Conservation (phyloP, 345 rosid genomes). For the Populus tremula region DNA sequence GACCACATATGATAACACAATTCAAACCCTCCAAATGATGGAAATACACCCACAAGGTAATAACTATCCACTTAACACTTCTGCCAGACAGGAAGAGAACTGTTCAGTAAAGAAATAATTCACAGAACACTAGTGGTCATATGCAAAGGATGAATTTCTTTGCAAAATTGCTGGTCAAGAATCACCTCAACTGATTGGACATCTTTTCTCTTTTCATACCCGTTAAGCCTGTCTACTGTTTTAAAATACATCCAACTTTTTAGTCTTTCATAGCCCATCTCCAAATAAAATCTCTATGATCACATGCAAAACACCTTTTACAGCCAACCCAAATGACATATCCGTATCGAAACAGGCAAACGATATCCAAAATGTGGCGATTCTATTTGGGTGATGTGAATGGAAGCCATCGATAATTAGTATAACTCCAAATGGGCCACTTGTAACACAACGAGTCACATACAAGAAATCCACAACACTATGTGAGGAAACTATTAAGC, state of each 20-base stretch:
- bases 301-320: conserved; percentile 8
- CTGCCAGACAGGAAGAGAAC: neutral
- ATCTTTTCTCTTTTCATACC: neutral
- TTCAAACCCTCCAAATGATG: neutral
- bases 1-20: neutral
- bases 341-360: conserved; percentile 10
- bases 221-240: neutral
- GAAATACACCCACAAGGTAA: neutral
- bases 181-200: neutral
- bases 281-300: neutral
- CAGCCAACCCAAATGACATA: conserved; percentile 5
- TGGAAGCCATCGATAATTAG: conserved; percentile 10
- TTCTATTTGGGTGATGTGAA: conserved; percentile 17
- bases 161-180: neutral
- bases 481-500: conserved; percentile 26
- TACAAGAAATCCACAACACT: conserved; percentile 18
- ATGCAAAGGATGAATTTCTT: neutral
- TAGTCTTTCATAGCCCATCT: neutral
- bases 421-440: conserved; percentile 23
- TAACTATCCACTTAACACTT: conserved; percentile 15
- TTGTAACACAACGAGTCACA: conserved; percentile 20
- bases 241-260: neutral
- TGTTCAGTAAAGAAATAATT: conserved; percentile 8
- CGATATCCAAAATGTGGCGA: conserved; percentile 13
- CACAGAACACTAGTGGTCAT: neutral